Percentiles rank a stretch among this genome's conserved stretches.
Conservation (phyloP, 352 stramenopile species). For the Pythium folliculosum region DNA sequence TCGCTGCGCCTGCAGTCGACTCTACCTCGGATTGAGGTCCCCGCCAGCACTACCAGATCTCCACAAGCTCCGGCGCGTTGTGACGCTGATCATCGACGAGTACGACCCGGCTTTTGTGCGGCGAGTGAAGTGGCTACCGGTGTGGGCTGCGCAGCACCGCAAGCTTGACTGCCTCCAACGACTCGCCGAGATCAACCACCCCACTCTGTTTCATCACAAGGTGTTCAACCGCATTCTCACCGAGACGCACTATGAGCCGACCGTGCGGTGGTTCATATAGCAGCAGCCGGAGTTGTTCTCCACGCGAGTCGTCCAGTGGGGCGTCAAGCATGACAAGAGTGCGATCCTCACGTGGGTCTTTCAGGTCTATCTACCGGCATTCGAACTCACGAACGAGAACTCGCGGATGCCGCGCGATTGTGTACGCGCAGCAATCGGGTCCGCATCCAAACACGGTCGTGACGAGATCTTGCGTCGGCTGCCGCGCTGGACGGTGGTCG, state of each 20-base stretch:
- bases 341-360: slow-evolving; percentile 8
- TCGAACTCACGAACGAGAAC: background rate
- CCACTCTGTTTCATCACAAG: background rate
- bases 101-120: background rate
- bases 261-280: background rate
- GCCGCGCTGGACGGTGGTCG: background rate
- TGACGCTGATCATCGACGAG: background rate
- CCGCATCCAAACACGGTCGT: background rate
- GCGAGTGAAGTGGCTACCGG: background rate
- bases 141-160: background rate
- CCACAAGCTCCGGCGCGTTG: background rate
- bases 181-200: background rate
- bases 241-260: background rate
- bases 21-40: background rate
- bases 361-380: background rate
- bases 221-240: background rate
- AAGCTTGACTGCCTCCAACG: background rate
- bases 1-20: no score
- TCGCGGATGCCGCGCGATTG: background rate
- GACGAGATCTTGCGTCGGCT: background rate
- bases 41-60: background rate
- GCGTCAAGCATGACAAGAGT: background rate
- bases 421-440: background rate
- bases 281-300: background rate
- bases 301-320: slow-evolving; percentile 3